Conservation (phyloP, 2,329 filamentous ascomycete species). For the Ophiostoma himal-ulmi region DNA sequence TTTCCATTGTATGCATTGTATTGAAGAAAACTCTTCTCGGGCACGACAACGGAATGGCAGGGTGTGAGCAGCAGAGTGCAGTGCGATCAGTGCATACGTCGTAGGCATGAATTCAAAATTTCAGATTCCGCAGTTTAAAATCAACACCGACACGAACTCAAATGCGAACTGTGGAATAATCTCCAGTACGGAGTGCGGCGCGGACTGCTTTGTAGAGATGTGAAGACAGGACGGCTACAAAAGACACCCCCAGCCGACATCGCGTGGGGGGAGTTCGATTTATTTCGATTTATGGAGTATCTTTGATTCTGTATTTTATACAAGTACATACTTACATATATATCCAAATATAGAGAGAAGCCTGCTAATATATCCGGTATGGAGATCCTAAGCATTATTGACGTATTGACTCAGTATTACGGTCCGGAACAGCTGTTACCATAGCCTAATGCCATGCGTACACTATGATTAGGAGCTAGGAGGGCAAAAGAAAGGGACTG, state of each 20-base stretch:
- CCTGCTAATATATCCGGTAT: not conserved
- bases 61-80: not conserved
- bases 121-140: not conserved
- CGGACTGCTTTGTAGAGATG: too few species aligned
- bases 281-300: not conserved
- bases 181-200: not conserved
- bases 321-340: too few species aligned
- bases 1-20: too few species aligned
- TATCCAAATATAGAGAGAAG: not conserved
- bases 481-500: not conserved
- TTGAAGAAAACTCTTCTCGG: slow-evolving; percentile 4
- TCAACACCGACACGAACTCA: not conserved
- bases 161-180: not conserved
- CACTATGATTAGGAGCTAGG: not conserved
- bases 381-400: not conserved
- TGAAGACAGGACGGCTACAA: not conserved
- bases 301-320: not conserved
- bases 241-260: not conserved
- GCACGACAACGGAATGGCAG: not conserved
- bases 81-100: not conserved
- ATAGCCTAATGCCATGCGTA: not conserved
- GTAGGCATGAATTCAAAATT: not conserved
- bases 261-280: not conserved
- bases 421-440: slow-evolving; percentile 6
- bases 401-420: not conserved